Conservation (phyloP, 177 flowering plant genomes). For the Vitis hybrid region DNA sequence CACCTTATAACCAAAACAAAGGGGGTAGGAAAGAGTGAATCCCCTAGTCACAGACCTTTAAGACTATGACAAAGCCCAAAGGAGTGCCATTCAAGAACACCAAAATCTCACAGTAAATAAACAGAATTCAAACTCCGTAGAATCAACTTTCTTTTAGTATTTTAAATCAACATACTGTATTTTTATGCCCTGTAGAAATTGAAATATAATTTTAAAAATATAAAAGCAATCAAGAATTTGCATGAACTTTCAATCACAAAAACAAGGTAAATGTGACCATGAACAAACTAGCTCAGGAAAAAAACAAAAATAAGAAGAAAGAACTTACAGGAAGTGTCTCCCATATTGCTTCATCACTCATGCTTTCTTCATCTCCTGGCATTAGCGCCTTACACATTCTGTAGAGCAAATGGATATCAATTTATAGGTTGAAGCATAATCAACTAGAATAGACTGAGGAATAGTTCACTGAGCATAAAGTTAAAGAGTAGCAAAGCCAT, state of each 20-base stretch:
- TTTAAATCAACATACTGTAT: not conserved
- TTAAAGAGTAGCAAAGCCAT: not conserved
- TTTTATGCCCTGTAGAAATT: too few species aligned
- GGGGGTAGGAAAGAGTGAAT: too few species aligned
- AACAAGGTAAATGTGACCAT: too few species aligned
- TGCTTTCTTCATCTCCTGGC: slow-evolving; percentile 77
- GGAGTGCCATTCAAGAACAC: too few species aligned
- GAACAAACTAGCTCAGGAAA: too few species aligned
- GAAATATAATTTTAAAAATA: too few species aligned
- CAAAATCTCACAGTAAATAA: too few species aligned
- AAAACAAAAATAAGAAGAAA: not conserved
- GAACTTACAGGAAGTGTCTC: slow-evolving; percentile 77
- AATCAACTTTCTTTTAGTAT: not conserved
- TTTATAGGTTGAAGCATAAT: not conserved
- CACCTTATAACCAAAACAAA: too few species aligned
- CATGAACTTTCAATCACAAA: too few species aligned
- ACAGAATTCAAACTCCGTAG: not conserved
- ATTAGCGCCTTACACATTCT: slow-evolving; percentile 76
- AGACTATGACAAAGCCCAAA: too few species aligned
- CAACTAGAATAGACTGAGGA: not conserved
- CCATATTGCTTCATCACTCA: slow-evolving; percentile 75
- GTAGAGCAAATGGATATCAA: not conserved
- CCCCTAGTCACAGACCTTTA: too few species aligned
- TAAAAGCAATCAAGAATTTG: too few species aligned
- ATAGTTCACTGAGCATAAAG: not conserved